phyloP scores from a whole-genome alignment of 345 rosid species.

The Moringa oleifera region DNA sequence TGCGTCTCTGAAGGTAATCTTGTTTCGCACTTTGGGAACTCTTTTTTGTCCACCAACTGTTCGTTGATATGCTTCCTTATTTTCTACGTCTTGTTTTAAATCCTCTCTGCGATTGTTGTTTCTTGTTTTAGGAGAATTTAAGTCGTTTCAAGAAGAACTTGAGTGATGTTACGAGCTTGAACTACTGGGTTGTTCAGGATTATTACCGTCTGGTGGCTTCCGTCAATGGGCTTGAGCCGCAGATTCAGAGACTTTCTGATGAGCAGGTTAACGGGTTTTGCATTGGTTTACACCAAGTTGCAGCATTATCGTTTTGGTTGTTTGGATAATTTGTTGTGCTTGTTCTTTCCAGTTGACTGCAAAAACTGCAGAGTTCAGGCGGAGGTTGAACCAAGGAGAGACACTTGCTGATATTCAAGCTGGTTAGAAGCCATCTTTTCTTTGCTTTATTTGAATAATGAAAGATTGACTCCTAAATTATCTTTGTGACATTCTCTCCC shows the following conservation, averaged over 20 bases:
- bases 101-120: conserved; percentile 1
- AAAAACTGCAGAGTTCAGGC: conserved; percentile 71
- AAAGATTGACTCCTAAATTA: not conserved
- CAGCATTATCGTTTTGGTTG: not conserved
- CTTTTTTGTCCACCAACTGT: conserved; percentile 32
- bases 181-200: conserved; percentile 86
- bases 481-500: not conserved
- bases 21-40: not conserved
- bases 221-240: conserved; percentile 60
- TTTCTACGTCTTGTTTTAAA: not conserved
- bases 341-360: conserved; percentile 49
- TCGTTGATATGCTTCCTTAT: conserved; percentile 38
- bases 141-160: conserved; percentile 38
- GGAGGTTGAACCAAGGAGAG: conserved; percentile 56
- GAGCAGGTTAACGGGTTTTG: conserved; percentile 56
- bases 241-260: conserved; percentile 53
- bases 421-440: conserved; percentile 37
- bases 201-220: conserved; percentile 71
- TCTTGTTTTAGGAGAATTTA: conserved; percentile 37
- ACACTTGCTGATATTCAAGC: conserved; percentile 81
- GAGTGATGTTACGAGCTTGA: conserved; percentile 57
- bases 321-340: not conserved
- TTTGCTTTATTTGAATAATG: not conserved
- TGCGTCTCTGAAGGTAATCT: conserved; percentile 46
- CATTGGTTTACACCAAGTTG: conserved; percentile 11